These are phyloP conservation scores for Dryas alaskensis DNA, from an alignment of 306 rosid species.

Conservation along the genomic window DNA sequence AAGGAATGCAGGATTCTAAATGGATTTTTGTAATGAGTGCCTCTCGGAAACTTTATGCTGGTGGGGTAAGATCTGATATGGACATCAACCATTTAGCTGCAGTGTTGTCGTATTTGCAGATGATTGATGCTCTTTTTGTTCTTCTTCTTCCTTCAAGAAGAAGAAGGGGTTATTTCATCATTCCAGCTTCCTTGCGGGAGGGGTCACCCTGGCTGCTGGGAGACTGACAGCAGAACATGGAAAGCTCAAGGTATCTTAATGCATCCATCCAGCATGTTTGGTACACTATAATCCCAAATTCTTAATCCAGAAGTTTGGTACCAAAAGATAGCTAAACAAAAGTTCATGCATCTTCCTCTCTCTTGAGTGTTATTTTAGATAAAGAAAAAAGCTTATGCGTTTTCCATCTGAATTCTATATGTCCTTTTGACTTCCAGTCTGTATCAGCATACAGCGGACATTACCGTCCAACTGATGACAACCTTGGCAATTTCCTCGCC, in stretches of 20 bases:
- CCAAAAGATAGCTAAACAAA: background rate
- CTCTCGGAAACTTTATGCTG: constrained; percentile 30
- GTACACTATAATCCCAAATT: background rate
- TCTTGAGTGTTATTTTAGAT: background rate
- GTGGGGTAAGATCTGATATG: constrained; percentile 24
- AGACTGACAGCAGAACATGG: constrained; percentile 38
- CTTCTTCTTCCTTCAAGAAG: constrained; percentile 25
- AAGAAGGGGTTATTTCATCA: constrained; percentile 48
- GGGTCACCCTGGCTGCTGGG: constrained; percentile 45
- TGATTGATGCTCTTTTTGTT: background rate
- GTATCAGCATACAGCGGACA: constrained; percentile 46
- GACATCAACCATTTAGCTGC: background rate
- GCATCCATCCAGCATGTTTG: background rate
- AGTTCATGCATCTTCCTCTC: background rate
- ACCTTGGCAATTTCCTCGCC: constrained; percentile 32
- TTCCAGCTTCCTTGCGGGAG: constrained; percentile 54
- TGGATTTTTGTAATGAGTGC: constrained; percentile 49
- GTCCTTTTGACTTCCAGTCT: constrained; percentile 23
- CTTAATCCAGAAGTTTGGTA: background rate
- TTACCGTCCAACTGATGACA: constrained; percentile 39
- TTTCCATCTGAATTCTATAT: background rate
- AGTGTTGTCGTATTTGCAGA: background rate
- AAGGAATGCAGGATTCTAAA: constrained; percentile 25
- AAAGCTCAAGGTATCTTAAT: constrained; percentile 31
- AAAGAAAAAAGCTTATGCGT: background rate